phyloP scores from a whole-genome alignment of 441 rosid species.

The Erodium moschatum region DNA sequence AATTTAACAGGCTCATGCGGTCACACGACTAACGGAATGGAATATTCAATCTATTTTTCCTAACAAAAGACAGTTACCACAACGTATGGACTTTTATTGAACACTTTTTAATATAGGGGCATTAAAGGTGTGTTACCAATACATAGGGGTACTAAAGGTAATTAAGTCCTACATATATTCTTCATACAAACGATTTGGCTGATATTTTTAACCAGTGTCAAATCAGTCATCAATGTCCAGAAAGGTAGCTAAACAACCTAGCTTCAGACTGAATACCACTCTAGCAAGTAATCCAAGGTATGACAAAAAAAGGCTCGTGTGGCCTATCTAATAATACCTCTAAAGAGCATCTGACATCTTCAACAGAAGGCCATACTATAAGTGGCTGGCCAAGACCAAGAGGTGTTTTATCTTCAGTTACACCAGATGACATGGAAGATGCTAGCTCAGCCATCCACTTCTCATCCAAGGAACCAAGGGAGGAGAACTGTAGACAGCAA shows the following conservation, averaged over 20 bases:
- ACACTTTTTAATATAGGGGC: too few relatives aligned
- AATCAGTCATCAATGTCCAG: neutral
- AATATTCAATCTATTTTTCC: too few relatives aligned
- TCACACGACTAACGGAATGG: too few relatives aligned
- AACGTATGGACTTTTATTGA: too few relatives aligned
- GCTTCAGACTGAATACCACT: neutral
- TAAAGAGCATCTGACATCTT: conserved; percentile 81
- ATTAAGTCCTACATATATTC: too few relatives aligned
- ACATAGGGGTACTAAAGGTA: too few relatives aligned
- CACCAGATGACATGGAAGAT: conserved; percentile 73
- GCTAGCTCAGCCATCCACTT: conserved; percentile 88
- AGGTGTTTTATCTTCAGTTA: conserved; percentile 57
- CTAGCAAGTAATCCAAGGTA: conserved; percentile 5
- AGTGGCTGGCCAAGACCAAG: conserved; percentile 70
- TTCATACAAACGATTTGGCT: too few relatives aligned
- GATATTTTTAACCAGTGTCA: neutral
- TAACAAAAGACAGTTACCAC: too few relatives aligned
- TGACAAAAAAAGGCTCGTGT: conserved; percentile 13
- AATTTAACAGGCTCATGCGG: too few relatives aligned
- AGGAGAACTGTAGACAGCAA: conserved; percentile 59
- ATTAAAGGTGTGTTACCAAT: too few relatives aligned
- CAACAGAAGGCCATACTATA: conserved; percentile 90
- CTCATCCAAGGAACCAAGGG: conserved; percentile 86
- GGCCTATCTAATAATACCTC: conserved; percentile 47
- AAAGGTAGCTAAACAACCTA: neutral